Evolutionary conservation across 176 grass and related monocot genomes (phyloP).

Genomic region (Rhynchospora tenuis): DNA sequence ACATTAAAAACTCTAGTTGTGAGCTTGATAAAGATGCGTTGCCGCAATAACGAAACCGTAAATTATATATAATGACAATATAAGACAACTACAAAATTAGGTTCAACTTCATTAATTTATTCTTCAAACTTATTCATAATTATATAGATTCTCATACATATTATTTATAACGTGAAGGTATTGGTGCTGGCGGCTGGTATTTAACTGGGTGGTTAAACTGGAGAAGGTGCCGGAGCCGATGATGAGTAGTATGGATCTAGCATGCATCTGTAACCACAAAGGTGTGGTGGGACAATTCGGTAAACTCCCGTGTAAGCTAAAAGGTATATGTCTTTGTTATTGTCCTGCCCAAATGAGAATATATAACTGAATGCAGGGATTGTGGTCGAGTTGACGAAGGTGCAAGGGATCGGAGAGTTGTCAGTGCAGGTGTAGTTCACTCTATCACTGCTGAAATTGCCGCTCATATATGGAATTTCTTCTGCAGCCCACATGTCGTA

Average conservation of each 20-base stretch:
- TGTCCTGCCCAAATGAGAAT: slow-evolving; percentile 18
- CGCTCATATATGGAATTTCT: slow-evolving; percentile 10
- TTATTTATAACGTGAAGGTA: neutral
- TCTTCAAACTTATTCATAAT: no score
- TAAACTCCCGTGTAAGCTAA: slow-evolving; percentile 12
- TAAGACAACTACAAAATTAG: no score
- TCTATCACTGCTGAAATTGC: slow-evolving; percentile 1
- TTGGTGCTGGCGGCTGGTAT: neutral
- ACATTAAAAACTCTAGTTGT: no score
- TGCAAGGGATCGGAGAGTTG: slow-evolving; percentile 5
- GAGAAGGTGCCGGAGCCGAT: neutral
- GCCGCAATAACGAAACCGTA: no score
- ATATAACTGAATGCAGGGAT: neutral
- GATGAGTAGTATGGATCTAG: neutral
- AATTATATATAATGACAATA: no score
- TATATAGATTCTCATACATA: no score
- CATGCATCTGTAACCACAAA: slow-evolving; percentile 5
- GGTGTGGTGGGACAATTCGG: neutral
- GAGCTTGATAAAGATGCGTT: no score
- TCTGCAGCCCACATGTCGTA: slow-evolving; percentile 12
- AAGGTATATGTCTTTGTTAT: slow-evolving; percentile 13
- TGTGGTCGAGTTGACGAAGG: slow-evolving; percentile 9
- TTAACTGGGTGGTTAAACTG: neutral
- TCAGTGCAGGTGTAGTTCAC: slow-evolving; percentile 6
- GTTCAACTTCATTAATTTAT: no score